A percentile compares a stretch with the other conserved stretches of the same genome.
Evolutionary conservation across 139 green algal genomes (phyloP).

Genomic region (Haematococcus lacustris): DNA sequence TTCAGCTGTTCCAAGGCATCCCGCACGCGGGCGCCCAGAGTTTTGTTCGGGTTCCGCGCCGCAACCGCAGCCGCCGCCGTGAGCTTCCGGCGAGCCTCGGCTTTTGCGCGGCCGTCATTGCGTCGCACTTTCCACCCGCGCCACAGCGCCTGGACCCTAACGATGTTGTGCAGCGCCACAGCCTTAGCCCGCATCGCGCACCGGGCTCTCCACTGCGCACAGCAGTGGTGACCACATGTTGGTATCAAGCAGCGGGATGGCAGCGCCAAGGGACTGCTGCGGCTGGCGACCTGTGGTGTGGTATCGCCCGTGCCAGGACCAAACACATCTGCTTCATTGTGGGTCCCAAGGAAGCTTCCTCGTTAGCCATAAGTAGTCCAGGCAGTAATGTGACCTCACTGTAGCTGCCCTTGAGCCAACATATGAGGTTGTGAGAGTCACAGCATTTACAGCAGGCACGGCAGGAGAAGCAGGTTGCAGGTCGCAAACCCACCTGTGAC

Average conservation of each 20-base stretch:
- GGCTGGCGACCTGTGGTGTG: neutral
- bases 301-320: neutral
- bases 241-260: neutral
- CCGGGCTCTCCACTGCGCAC: too few species aligned
- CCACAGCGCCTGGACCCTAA: constrained; percentile 46
- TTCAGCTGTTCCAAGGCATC: constrained; percentile 53
- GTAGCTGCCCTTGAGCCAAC: neutral
- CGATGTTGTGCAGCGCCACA: neutral
- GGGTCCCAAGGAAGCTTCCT: too few species aligned
- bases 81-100: constrained; percentile 33
- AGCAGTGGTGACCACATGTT: neutral
- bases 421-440: neutral
- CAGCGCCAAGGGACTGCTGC: neutral
- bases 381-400: too few species aligned
- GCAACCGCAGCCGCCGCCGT: constrained; percentile 16
- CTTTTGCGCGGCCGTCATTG: constrained; percentile 7
- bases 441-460: neutral
- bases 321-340: neutral
- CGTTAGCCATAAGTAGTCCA: too few species aligned
- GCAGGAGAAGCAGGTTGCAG: neutral
- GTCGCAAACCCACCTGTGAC: neutral
- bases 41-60: constrained; percentile 20
- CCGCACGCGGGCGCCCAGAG: constrained; percentile 40
- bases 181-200: neutral
- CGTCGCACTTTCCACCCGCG: constrained; percentile 36